Base-by-base conservation (phyloP, 2,329 filamentous ascomycete species). In the Calonectria leucothoes region DNA sequence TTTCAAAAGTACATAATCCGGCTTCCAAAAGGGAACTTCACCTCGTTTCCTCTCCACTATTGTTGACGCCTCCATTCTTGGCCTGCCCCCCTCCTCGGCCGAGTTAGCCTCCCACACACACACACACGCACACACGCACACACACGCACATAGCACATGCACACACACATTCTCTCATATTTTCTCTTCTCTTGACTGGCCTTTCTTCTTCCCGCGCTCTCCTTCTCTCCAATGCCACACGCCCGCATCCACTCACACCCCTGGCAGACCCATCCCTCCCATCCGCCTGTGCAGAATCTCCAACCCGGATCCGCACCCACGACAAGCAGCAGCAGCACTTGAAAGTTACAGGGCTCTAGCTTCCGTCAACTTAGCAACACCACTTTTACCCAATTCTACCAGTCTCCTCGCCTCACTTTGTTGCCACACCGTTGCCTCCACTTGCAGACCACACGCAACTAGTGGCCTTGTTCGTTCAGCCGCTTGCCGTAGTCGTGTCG, bases 401-500 rank as follows among this genome's bases (percentile, higher is more conserved):
- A 69, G 27, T 51, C 63, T 39, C 68, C 67, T 69, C 45, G 45
- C 57, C 49, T 59, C 65, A 69, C 55, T 68, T 57, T 72, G 61
- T 70, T 74, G 68, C 57, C 63, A 71, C 67, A 68, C 71, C 72
- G 77, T 80, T 75, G 59, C 74, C 74, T 78, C 69, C 57, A 61
- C 74, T 74, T 69, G 70, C 75, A 70, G 72, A 64, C 71, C 72
- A 76, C 77, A 74, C 72, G 69, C 73, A 69, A 76, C 72, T 76
- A 75, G 77, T 78, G 66, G 75, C 65, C 74, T 78, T 72, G 72
- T 72, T 59, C 70, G 59, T 67, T 75, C 70, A 72, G 72, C 72
- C 76, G 66, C 59, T 73, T 76, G 71, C 65, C 71, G 73, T 80
- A 73, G 74, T 75, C 74, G 33, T 68, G 57, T 70, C 70, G 59